Percentiles rank a stretch among this genome's conserved stretches.
Conservation (phyloP, 1,284 basidiomycete genomes). For the Ceratobasidium theobromae region DNA sequence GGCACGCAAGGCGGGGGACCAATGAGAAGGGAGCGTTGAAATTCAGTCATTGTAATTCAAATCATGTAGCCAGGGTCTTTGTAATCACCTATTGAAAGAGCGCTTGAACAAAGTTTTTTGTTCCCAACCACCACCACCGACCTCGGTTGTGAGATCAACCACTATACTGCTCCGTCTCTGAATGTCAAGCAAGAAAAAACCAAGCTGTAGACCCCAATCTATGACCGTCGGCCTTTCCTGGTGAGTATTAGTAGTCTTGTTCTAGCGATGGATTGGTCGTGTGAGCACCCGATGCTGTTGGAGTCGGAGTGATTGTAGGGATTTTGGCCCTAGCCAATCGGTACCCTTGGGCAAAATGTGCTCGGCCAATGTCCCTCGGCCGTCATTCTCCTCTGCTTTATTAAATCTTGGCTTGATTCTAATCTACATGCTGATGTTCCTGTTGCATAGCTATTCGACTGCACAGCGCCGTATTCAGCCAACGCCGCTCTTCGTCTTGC, state of each 20-base stretch:
- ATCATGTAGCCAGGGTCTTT: background rate
- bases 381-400: background rate
- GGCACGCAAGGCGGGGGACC: background rate
- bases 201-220: slow-evolving; percentile 27
- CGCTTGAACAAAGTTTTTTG: background rate
- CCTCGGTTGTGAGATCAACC: too few species aligned
- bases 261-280: background rate
- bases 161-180: background rate
- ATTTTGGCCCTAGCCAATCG: too few species aligned
- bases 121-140: slow-evolving; percentile 10
- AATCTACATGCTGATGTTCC: too few species aligned
- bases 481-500: slow-evolving; percentile 20
- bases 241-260: slow-evolving; percentile 2
- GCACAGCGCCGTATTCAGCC: slow-evolving; percentile 25
- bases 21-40: background rate
- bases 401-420: too few species aligned
- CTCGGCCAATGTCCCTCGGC: background rate
- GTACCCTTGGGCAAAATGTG: background rate
- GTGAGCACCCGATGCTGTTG: too few species aligned
- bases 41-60: background rate
- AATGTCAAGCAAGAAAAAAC: slow-evolving; percentile 31
- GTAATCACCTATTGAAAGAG: background rate
- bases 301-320: too few species aligned
- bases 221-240: slow-evolving; percentile 15
- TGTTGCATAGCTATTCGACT: background rate